Conservation (phyloP, 176 grass and related monocot genomes). For the Juncus inflexus region DNA sequence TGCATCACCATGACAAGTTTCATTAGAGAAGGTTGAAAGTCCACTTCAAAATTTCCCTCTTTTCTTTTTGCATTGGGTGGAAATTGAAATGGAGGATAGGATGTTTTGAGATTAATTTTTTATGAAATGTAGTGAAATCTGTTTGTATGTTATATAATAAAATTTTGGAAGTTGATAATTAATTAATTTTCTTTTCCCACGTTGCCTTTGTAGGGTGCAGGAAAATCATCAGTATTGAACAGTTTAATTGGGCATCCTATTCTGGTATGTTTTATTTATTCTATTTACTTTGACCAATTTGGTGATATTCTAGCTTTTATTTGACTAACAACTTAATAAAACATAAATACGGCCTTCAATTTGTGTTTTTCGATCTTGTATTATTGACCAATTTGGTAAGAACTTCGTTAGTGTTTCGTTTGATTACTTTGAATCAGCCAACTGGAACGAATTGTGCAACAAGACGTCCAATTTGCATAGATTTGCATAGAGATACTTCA, state of each 20-base stretch:
- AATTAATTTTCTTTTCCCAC: neutral
- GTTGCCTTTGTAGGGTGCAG: constrained; percentile 56
- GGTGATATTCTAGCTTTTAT: too few relatives aligned
- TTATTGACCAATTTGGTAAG: neutral
- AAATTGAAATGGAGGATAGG: too few relatives aligned
- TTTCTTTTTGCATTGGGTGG: too few relatives aligned
- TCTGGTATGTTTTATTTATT: constrained; percentile 48
- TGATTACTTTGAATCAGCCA: constrained; percentile 36
- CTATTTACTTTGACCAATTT: constrained; percentile 6
- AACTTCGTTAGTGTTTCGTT: neutral
- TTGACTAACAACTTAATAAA: neutral
- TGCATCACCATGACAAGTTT: constrained; percentile 7
- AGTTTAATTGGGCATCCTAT: constrained; percentile 91
- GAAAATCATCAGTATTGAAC: constrained; percentile 94
- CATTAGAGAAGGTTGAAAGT: too few relatives aligned
- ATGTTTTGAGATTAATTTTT: too few relatives aligned
- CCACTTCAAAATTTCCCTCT: too few relatives aligned
- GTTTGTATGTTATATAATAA: neutral
- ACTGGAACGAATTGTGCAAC: constrained; percentile 93
- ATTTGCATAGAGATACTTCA: constrained; percentile 67
- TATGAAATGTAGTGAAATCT: too few relatives aligned
- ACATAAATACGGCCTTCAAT: neutral
- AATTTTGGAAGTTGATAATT: too few relatives aligned
- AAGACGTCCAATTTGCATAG: constrained; percentile 72
- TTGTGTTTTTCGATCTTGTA: neutral